Percentiles rank a stretch among this genome's conserved stretches.
Conservation (phyloP, 768 basidiomycete genomes). For the Coprinopsis cinerea region DNA sequence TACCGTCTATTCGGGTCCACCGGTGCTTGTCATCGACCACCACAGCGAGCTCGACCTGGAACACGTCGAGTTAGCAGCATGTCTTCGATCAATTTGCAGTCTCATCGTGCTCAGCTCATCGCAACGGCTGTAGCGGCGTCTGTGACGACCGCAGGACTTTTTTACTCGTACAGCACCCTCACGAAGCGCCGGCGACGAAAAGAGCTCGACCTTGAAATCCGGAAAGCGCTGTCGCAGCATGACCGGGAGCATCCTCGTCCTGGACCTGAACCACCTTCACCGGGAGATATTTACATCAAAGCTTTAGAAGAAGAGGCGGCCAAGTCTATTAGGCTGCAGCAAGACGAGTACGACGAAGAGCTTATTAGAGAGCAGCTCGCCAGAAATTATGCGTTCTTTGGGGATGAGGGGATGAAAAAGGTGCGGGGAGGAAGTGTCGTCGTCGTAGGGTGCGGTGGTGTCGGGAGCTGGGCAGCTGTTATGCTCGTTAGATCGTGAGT, state of each 20-base stretch:
- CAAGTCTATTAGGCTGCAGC: constrained; percentile 2
- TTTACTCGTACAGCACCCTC: constrained; percentile 55
- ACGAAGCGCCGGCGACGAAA: constrained; percentile 41
- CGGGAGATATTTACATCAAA: constrained; percentile 6
- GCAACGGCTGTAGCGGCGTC: constrained; percentile 63
- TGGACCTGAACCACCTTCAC: no score
- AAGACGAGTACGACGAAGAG: constrained; percentile 58
- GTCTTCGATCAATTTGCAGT: constrained; percentile 32
- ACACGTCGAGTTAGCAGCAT: constrained; percentile 18
- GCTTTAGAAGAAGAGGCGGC: constrained; percentile 5
- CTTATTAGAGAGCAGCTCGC: constrained; percentile 87
- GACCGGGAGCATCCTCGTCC: constrained; percentile 15
- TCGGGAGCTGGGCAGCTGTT: constrained; percentile 92
- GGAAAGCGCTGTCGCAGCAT: constrained; percentile 40
- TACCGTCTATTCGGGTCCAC: no score
- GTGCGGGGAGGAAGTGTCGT: constrained; percentile 75
- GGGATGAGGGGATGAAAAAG: constrained; percentile 79
- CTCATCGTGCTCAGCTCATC: constrained; percentile 61
- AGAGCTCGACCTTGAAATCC: constrained; percentile 52
- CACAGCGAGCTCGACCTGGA: neutral
- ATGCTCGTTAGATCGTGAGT: constrained; percentile 90
- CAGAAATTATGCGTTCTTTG: constrained; percentile 92
- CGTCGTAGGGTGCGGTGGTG: constrained; percentile 92
- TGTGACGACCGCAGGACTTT: constrained; percentile 47
- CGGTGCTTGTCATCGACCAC: neutral